Evolutionary conservation across 331 rosid genomes (phyloP).

Genomic region (Malus hybrid): DNA sequence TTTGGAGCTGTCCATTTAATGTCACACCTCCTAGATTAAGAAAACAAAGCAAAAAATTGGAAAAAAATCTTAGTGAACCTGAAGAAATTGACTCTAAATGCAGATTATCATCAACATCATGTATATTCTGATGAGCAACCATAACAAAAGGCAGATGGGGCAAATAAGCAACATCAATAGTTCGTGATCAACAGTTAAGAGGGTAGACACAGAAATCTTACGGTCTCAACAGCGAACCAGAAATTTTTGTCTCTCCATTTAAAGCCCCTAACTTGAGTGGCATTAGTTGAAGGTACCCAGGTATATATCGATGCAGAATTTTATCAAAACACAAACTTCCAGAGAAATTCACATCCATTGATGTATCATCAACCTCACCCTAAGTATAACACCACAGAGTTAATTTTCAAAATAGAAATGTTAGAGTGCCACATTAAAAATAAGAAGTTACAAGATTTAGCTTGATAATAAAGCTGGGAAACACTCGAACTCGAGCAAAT

Average conservation of each 20-base stretch:
- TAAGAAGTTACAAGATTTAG: too few species aligned
- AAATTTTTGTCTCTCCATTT: slow-evolving; percentile 75
- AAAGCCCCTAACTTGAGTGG: slow-evolving; percentile 66
- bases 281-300: slow-evolving; percentile 50
- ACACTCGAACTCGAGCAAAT: too few species aligned
- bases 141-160: slow-evolving; percentile 14
- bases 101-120: not conserved
- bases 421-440: not conserved
- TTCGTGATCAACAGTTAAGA: slow-evolving; percentile 5
- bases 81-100: slow-evolving; percentile 18
- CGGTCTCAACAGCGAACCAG: slow-evolving; percentile 85
- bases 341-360: slow-evolving; percentile 82
- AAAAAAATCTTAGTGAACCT: slow-evolving; percentile 2
- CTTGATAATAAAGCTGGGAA: too few species aligned
- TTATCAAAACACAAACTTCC: slow-evolving; percentile 76
- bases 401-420: not conserved
- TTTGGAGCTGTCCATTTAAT: slow-evolving; percentile 80
- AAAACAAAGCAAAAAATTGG: not conserved
- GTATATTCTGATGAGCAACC: not conserved
- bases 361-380: slow-evolving; percentile 86
- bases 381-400: slow-evolving; percentile 18
- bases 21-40: slow-evolving; percentile 63
- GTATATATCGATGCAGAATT: slow-evolving; percentile 61
- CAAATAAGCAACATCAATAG: slow-evolving; percentile 8
- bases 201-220: slow-evolving; percentile 31